Evolutionary conservation across 495 filamentous ascomycete genomes (phyloP).

Genomic region (Evansstolkia leycettana): DNA sequence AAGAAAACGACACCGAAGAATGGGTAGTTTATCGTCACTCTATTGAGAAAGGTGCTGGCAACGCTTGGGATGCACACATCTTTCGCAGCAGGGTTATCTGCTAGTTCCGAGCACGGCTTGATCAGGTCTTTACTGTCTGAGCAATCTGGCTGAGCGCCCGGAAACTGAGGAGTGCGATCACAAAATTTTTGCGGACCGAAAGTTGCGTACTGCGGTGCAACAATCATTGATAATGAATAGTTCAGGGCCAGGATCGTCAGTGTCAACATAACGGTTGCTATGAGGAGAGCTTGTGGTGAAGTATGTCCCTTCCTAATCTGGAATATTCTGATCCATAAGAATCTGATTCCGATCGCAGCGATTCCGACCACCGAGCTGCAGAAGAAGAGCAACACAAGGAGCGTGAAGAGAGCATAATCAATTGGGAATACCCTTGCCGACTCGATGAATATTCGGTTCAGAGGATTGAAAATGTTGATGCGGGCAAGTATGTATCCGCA

Average conservation of each 20-base stretch:
- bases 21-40: slow-evolving; percentile 88
- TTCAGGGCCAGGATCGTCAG: slow-evolving; percentile 82
- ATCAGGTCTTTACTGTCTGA: slow-evolving; percentile 57
- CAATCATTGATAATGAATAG: slow-evolving; percentile 80
- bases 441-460: slow-evolving; percentile 82
- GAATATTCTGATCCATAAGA: slow-evolving; percentile 89
- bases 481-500: slow-evolving; percentile 93
- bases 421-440: slow-evolving; percentile 77
- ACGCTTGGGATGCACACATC: slow-evolving; percentile 83
- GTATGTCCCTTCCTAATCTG: slow-evolving; percentile 80
- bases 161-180: slow-evolving; percentile 42
- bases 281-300: slow-evolving; percentile 80
- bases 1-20: slow-evolving; percentile 90
- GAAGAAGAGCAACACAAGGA: slow-evolving; percentile 79
- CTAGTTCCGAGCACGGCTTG: slow-evolving; percentile 66
- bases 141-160: slow-evolving; percentile 64
- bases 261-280: slow-evolving; percentile 82
- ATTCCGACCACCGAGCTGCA: slow-evolving; percentile 74
- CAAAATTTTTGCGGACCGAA: slow-evolving; percentile 95
- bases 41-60: slow-evolving; percentile 83
- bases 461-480: slow-evolving; percentile 85
- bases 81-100: slow-evolving; percentile 45
- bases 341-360: slow-evolving; percentile 77
- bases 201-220: slow-evolving; percentile 88
- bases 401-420: slow-evolving; percentile 79